Percentiles rank a stretch among this genome's conserved stretches.
phyloP scores from a whole-genome alignment of 345 rosid genomes.

The Crucihimalaya himalaica region DNA sequence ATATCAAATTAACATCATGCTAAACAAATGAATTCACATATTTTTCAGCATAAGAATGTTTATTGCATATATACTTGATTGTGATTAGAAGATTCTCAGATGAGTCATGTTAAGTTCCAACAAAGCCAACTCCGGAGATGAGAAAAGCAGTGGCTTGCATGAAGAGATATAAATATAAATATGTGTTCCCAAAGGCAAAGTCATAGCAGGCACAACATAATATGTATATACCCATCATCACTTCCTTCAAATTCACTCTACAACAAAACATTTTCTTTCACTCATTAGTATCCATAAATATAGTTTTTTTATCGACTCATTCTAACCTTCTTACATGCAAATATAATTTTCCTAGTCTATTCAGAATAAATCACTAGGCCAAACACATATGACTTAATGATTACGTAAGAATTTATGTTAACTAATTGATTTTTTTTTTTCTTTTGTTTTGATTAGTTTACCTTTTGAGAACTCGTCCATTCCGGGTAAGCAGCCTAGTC shows the following conservation, averaged over 20 bases:
- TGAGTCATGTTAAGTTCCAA: constrained; percentile 24
- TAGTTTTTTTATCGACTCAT: not conserved
- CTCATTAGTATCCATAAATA: not conserved
- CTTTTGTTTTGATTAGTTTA: constrained; percentile 13
- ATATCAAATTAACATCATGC: too few relatives aligned
- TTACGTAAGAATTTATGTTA: not conserved
- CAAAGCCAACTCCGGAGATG: constrained; percentile 26
- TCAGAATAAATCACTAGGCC: not conserved
- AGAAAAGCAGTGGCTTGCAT: constrained; percentile 33
- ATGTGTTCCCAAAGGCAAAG: constrained; percentile 15
- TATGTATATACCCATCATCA: constrained; percentile 28
- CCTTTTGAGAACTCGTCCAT: constrained; percentile 57
- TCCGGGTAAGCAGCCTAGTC: constrained; percentile 34
- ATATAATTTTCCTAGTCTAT: not conserved
- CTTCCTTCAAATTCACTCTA: constrained; percentile 32
- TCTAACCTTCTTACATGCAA: not conserved
- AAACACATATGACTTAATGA: not conserved
- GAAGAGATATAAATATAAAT: constrained; percentile 22
- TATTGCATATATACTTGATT: not conserved
- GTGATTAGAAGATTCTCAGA: not conserved
- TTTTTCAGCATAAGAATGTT: too few relatives aligned
- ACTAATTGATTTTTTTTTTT: not conserved
- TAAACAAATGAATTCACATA: too few relatives aligned
- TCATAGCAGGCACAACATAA: constrained; percentile 26
- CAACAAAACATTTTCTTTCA: not conserved